Conservation (phyloP, 2,329 filamentous ascomycete species). For the Fusarium mexicanum region DNA sequence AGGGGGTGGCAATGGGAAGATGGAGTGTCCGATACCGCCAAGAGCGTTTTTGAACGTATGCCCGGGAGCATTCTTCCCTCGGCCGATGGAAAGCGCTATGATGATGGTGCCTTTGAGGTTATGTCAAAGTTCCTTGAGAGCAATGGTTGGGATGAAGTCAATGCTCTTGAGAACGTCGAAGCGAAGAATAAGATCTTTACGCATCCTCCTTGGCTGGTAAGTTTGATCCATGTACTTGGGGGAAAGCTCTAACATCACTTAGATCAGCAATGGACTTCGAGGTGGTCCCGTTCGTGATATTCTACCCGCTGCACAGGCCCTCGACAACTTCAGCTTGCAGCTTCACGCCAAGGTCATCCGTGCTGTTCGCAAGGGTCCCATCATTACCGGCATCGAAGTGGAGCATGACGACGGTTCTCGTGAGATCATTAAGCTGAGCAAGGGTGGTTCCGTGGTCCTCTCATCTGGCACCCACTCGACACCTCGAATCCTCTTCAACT, state of each 20-base stretch:
- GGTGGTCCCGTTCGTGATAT: constrained; percentile 76
- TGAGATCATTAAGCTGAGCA: constrained; percentile 70
- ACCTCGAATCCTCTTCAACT: constrained; percentile 69
- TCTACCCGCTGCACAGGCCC: constrained; percentile 66
- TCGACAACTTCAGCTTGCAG: constrained; percentile 72
- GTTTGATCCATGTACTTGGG: not conserved
- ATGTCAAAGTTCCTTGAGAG: constrained; percentile 66
- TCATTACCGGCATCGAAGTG: constrained; percentile 73
- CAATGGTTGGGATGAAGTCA: constrained; percentile 70
- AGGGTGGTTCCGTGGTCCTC: constrained; percentile 70
- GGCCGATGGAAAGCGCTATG: constrained; percentile 71
- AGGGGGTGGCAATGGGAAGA: constrained; percentile 69
- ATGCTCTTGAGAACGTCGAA: constrained; percentile 66
- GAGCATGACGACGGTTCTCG: constrained; percentile 59
- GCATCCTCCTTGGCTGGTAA: constrained; percentile 67
- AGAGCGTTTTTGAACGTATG: constrained; percentile 67
- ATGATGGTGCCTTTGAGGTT: constrained; percentile 71
- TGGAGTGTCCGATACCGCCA: constrained; percentile 63
- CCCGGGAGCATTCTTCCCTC: constrained; percentile 67
- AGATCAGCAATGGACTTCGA: constrained; percentile 73
- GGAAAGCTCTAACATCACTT: not conserved
- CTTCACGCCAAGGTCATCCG: constrained; percentile 71
- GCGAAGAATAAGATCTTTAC: constrained; percentile 73
- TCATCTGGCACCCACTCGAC: constrained; percentile 74
- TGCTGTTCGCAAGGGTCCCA: constrained; percentile 70